Percentiles rank a stretch among this genome's conserved stretches.
Evolutionary conservation across 495 filamentous ascomycete genomes (phyloP).

Genomic region (Bryoglossum gracile): DNA sequence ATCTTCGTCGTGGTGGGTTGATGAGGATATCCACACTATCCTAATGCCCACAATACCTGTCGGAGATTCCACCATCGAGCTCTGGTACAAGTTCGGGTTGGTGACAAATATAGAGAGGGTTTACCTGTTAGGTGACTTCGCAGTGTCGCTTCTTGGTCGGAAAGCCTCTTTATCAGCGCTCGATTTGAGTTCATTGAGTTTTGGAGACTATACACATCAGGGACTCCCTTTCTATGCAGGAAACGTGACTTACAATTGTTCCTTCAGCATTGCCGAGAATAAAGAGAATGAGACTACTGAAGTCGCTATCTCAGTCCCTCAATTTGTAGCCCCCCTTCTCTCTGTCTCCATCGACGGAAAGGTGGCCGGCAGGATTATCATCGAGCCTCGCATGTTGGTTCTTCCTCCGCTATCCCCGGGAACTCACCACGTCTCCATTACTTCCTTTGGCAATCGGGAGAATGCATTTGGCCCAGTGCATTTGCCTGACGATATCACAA

Average conservation of each 20-base stretch:
- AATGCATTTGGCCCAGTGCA: constrained; percentile 25
- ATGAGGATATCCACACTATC: constrained; percentile 20
- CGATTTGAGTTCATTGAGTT: constrained; percentile 3
- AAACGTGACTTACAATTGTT: constrained; percentile 21
- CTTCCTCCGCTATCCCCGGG: constrained; percentile 8
- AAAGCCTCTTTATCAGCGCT: constrained; percentile 4
- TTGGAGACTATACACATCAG: constrained; percentile 18
- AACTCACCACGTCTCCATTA: constrained; percentile 12
- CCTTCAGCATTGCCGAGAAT: neutral
- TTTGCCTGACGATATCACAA: constrained; percentile 1
- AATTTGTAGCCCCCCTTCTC: constrained; percentile 19
- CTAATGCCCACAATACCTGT: constrained; percentile 9
- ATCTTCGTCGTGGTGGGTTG: constrained; percentile 21
- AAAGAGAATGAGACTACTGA: neutral
- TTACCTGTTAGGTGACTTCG: constrained; percentile 23
- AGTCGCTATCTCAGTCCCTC: constrained; percentile 10
- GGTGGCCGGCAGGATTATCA: constrained; percentile 18
- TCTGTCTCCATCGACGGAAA: neutral
- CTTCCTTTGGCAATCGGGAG: constrained; percentile 23
- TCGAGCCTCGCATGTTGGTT: constrained; percentile 16
- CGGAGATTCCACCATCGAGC: constrained; percentile 11
- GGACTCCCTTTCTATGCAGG: constrained; percentile 26
- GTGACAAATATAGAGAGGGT: constrained; percentile 26
- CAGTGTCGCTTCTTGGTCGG: constrained; percentile 7
- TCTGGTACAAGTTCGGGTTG: constrained; percentile 18